Base-by-base conservation (phyloP, 805 yeast genomes). In the Candida coquimbonensis region DNA sequence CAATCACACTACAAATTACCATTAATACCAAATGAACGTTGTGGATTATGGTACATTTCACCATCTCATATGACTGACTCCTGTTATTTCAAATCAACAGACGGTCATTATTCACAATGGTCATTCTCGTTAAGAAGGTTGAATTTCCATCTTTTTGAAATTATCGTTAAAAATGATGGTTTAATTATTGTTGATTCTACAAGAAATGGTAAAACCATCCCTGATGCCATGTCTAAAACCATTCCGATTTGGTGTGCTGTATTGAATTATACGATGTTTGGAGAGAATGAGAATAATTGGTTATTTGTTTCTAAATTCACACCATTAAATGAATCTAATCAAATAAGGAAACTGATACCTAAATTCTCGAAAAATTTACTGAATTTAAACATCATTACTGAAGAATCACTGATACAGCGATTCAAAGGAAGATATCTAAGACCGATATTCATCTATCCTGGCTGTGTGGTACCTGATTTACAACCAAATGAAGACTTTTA, bases 161-260 rank as follows among this genome's bases (percentile, higher is more conserved):
- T 75, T 0, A 56, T 87, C 6, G 54, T 54, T 0, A 45, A 60
- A 3, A 37, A 66, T 33, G 57, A 65, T 11, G 89, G 89, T 0
- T 51, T 77, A 0, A 65, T 82, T 1, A 67, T 88, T 9, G 83
- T 89, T 1, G 96, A 89, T 62, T 87, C 95, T 13, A 88, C 96
- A 0, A 67, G 96, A 50, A 70, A 89, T 36, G 96, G 96, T 3
- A 89, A 88, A 59, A 64, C 75, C 25, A 79, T 88, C 64, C 96
- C 97, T 0, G 97, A 89, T 62, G 83, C 96, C 0, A 62, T 87
- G 7, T 82, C 89, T 54, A 89, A 89, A 55, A 89, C 96, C 0
- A 70, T 89, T 1, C 96, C 96, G 0, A 85, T 87, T 2, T 89
- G 97, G 97, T 85, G 95, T 63, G 85, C 90, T 0, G 88, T 86